These are phyloP conservation scores for Eucommia ulmoides DNA, from an alignment of 257 asterid genomes.

Conservation along the genomic window DNA sequence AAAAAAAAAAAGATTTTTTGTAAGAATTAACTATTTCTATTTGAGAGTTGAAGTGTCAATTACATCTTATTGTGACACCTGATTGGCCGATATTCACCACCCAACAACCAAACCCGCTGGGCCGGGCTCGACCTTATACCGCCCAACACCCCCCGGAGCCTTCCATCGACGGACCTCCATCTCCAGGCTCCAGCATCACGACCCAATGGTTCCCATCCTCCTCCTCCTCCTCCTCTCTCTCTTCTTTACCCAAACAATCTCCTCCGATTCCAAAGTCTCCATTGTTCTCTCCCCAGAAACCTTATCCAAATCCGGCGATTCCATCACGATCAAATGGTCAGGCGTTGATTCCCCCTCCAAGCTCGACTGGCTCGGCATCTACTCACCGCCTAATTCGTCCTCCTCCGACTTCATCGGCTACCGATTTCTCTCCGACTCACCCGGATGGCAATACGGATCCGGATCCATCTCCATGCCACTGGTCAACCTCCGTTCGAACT, in stretches of 20 bases:
- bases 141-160: too few species aligned
- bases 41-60: too few species aligned
- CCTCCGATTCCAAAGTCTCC: conserved; percentile 27
- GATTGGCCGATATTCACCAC: too few species aligned
- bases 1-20: too few species aligned
- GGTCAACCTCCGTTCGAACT: conserved; percentile 56
- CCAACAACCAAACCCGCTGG: too few species aligned
- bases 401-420: conserved; percentile 62
- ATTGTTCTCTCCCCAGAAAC: conserved; percentile 35
- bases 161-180: too few species aligned
- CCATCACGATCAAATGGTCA: conserved; percentile 53
- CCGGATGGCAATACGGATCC: conserved; percentile 71
- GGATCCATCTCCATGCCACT: conserved; percentile 65
- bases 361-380: conserved; percentile 90
- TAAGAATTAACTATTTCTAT: too few species aligned
- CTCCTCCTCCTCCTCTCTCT: conserved; percentile 5
- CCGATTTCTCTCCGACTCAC: conserved; percentile 48
- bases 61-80: too few species aligned
- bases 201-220: conserved; percentile 3
- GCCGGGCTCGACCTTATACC: too few species aligned
- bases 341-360: conserved; percentile 49
- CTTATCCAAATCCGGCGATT: conserved; percentile 54
- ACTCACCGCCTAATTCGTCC: conserved; percentile 57
- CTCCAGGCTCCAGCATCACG: too few species aligned
- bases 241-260: conserved; percentile 14